Percentiles rank a stretch among this genome's conserved stretches.
phyloP scores from a whole-genome alignment of 305 asterid species.

The Plantago rigida region DNA sequence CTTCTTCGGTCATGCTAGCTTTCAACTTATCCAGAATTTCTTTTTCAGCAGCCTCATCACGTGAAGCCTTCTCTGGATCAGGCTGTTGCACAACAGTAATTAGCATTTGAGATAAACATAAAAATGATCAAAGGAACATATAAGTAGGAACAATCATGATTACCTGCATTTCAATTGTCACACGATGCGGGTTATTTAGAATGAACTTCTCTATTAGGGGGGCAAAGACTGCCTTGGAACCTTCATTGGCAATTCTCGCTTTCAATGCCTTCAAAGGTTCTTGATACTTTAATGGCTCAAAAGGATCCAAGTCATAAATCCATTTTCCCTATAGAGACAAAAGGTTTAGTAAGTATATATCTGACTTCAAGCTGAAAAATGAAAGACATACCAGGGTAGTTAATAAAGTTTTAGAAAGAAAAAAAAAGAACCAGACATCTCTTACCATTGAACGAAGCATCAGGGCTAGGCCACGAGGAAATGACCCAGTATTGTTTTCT shows the following conservation, averaged over 20 bases:
- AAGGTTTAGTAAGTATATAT: conserved; percentile 21
- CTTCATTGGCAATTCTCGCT: conserved; percentile 80
- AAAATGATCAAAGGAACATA: conserved; percentile 18
- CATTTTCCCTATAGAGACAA: conserved; percentile 67
- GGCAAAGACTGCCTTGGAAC: conserved; percentile 89
- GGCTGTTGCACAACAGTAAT: conserved; percentile 51
- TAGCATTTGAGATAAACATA: conserved; percentile 21
- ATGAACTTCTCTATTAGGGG: conserved; percentile 75
- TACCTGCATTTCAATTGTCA: conserved; percentile 96
- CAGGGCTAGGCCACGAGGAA: conserved; percentile 91
- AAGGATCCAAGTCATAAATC: conserved; percentile 95
- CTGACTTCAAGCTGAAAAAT: conserved; percentile 14
- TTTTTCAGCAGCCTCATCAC: conserved; percentile 74
- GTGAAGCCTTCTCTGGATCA: conserved; percentile 85
- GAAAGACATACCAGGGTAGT: neutral
- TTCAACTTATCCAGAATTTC: conserved; percentile 64
- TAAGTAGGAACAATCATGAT: conserved; percentile 19
- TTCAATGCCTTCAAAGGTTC: conserved; percentile 73
- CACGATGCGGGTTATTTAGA: conserved; percentile 70
- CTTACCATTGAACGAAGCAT: conserved; percentile 91
- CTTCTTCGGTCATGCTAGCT: conserved; percentile 79
- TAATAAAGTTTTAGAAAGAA: conserved; percentile 2
- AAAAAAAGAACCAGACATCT: conserved; percentile 19
- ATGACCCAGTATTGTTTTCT: conserved; percentile 96
- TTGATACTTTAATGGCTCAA: conserved; percentile 85